A percentile compares a stretch with the other conserved stretches of the same genome.
Evolutionary conservation across 257 asterid species (phyloP).

Genomic region (Lantana camara): DNA sequence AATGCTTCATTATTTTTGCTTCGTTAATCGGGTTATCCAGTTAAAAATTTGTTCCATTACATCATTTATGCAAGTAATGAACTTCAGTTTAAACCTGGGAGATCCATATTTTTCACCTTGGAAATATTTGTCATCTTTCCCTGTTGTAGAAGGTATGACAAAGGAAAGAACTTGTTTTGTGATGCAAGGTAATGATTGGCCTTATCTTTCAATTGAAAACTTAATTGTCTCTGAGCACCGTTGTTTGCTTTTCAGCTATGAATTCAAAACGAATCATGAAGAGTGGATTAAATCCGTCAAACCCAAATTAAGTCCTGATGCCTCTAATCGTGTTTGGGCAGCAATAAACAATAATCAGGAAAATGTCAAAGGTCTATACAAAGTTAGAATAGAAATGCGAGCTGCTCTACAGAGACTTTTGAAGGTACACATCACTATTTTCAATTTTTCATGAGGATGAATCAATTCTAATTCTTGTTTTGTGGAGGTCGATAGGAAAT

Average conservation of each 20-base stretch:
- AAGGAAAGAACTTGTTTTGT: neutral
- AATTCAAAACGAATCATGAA: slow-evolving; percentile 84
- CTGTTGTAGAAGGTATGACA: slow-evolving; percentile 4
- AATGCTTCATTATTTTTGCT: slow-evolving; percentile 16
- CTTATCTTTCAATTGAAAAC: slow-evolving; percentile 13
- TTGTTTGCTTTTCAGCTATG: slow-evolving; percentile 58
- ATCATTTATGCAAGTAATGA: neutral
- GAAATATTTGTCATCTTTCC: slow-evolving; percentile 3
- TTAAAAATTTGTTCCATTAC: too few species aligned
- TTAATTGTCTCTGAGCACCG: slow-evolving; percentile 22
- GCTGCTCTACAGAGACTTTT: slow-evolving; percentile 67
- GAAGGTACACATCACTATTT: slow-evolving; percentile 53
- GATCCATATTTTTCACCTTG: slow-evolving; percentile 11
- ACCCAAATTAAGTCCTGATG: slow-evolving; percentile 62
- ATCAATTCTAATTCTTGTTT: slow-evolving; percentile 9
- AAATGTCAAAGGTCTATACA: slow-evolving; percentile 71
- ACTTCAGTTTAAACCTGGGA: slow-evolving; percentile 10
- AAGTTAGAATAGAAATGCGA: slow-evolving; percentile 82
- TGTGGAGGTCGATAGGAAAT: neutral
- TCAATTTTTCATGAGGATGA: slow-evolving; percentile 3
- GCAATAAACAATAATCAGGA: slow-evolving; percentile 59
- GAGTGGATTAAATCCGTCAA: slow-evolving; percentile 82
- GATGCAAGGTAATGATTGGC: slow-evolving; percentile 1
- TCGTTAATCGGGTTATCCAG: neutral
- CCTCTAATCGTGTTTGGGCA: slow-evolving; percentile 57